phyloP scores from a whole-genome alignment of 192 early-diverging fungal species.

The Jimgerdemannia flammicorona region DNA sequence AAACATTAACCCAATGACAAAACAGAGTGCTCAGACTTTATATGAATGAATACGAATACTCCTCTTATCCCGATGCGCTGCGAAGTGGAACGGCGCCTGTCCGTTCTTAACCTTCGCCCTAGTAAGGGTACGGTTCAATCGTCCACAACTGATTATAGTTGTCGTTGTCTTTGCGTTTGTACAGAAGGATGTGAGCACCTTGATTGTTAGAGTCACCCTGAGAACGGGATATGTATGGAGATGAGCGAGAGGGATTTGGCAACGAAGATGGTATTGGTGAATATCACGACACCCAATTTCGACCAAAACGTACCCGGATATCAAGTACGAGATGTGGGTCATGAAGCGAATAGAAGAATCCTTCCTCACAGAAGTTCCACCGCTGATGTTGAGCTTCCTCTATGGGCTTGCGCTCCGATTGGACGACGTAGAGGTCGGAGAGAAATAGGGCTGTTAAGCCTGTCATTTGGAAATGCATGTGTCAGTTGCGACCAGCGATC shows the following conservation, averaged over 20 bases:
- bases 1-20: too few relatives aligned
- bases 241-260: neutral
- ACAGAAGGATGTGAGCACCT: constrained; percentile 28
- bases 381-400: constrained; percentile 22
- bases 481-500: neutral
- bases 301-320: constrained; percentile 21
- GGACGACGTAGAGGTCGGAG: neutral
- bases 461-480: neutral
- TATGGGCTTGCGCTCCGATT: neutral
- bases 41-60: neutral
- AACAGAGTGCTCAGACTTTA: neutral
- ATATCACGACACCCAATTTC: neutral
- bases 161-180: constrained; percentile 29
- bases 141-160: constrained; percentile 32
- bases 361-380: constrained; percentile 22
- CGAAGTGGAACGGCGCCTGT: too few relatives aligned
- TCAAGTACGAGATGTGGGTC: constrained; percentile 29
- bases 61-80: neutral
- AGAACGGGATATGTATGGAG: neutral
- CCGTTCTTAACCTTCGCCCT: neutral
- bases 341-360: constrained; percentile 19
- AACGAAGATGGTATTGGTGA: neutral
- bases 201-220: constrained; percentile 28
- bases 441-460: neutral
- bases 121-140: constrained; percentile 20